Evolutionary conservation across 2,329 filamentous ascomycete genomes (phyloP).

Genomic region (Claviceps africana): DNA sequence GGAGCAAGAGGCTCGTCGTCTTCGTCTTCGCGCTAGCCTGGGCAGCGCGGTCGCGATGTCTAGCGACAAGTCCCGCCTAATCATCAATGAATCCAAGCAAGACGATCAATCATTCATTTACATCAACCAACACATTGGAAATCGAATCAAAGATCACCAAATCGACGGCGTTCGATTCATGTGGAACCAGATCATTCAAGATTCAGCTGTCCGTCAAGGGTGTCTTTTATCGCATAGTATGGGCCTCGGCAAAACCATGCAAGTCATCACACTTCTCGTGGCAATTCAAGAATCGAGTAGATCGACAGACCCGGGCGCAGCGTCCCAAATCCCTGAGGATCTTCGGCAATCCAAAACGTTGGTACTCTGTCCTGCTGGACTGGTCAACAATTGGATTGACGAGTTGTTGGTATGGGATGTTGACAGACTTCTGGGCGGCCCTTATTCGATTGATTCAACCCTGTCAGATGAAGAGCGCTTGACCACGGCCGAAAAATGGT

Average conservation of each 20-base stretch:
- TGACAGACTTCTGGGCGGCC: slow-evolving; percentile 34
- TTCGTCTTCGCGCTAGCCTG: slow-evolving; percentile 31
- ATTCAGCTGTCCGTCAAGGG: slow-evolving; percentile 47
- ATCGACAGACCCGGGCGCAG: slow-evolving; percentile 43
- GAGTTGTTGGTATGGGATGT: slow-evolving; percentile 62
- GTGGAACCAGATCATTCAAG: slow-evolving; percentile 68
- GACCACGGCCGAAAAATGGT: slow-evolving; percentile 43
- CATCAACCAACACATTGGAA: slow-evolving; percentile 49
- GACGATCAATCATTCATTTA: slow-evolving; percentile 48
- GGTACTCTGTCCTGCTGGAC: slow-evolving; percentile 58
- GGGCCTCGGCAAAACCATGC: slow-evolving; percentile 88
- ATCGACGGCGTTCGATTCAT: slow-evolving; percentile 71
- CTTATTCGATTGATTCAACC: slow-evolving; percentile 40
- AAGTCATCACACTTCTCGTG: slow-evolving; percentile 70
- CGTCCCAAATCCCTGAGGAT: slow-evolving; percentile 51
- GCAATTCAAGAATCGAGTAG: slow-evolving; percentile 53
- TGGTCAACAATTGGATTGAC: slow-evolving; percentile 73
- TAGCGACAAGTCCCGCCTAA: slow-evolving; percentile 35
- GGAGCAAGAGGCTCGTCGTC: slow-evolving; percentile 39
- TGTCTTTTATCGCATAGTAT: slow-evolving; percentile 80
- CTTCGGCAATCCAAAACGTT: slow-evolving; percentile 52
- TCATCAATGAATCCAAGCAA: slow-evolving; percentile 53
- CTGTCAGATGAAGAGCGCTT: slow-evolving; percentile 24
- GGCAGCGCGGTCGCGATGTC: slow-evolving; percentile 27
- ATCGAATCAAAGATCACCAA: slow-evolving; percentile 64